Percentiles rank a stretch among this genome's conserved stretches.
These are phyloP conservation scores for Ilyonectria mors-panacis DNA, from an alignment of 2,329 filamentous ascomycete genomes.

Conservation along the genomic window DNA sequence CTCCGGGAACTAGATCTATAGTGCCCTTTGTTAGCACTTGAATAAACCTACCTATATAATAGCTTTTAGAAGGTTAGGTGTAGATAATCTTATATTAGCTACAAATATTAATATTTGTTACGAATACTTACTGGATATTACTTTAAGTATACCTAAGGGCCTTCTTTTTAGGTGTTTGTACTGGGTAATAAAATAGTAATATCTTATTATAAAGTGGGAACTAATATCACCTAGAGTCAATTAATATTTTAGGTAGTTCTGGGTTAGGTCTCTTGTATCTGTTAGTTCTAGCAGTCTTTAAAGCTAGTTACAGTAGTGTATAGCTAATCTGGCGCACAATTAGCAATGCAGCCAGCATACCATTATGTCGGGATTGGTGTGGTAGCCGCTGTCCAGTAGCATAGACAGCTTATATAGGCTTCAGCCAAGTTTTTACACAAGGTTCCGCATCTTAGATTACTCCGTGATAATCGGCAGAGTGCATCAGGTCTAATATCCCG, in stretches of 20 bases:
- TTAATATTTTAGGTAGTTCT: constrained; percentile 2
- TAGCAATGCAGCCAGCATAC: not conserved
- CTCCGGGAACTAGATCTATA: not conserved
- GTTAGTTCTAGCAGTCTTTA: too few species aligned
- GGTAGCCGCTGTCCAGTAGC: not conserved
- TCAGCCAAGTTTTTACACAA: not conserved
- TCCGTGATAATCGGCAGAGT: not conserved
- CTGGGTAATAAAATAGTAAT: not conserved
- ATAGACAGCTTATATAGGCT: not conserved
- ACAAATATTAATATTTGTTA: not conserved
- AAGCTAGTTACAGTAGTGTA: not conserved
- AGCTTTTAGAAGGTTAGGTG: constrained; percentile 7
- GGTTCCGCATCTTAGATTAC: not conserved
- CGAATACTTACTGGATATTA: not conserved
- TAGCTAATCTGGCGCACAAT: not conserved
- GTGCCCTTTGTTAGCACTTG: not conserved
- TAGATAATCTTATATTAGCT: constrained; percentile 1
- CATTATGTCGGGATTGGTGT: not conserved
- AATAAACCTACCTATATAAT: not conserved
- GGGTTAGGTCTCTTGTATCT: not conserved
- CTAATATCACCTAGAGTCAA: not conserved
- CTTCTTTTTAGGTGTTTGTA: not conserved
- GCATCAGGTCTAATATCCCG: not conserved
- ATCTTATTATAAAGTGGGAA: not conserved
- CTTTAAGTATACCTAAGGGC: not conserved